Conservation (phyloP, 208 protist species). For the Pavlovales sp. region DNA sequence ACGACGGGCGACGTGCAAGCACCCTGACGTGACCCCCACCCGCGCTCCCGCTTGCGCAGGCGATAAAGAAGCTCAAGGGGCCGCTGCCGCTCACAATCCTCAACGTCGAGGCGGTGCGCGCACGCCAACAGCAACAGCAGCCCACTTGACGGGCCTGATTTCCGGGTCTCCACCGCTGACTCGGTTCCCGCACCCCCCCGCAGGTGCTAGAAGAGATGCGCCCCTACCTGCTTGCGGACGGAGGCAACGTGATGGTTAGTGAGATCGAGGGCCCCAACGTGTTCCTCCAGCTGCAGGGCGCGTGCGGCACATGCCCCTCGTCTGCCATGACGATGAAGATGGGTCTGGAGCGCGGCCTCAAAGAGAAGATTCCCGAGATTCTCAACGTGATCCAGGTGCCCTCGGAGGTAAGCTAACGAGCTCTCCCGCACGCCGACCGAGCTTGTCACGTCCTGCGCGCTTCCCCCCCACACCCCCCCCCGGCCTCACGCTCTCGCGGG, state of each 20-base stretch:
- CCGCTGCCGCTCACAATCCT: background rate
- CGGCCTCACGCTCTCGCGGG: background rate
- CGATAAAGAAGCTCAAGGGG: background rate
- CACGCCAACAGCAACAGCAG: background rate
- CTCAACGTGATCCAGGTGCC: background rate
- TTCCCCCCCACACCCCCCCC: background rate
- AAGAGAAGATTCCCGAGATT: background rate
- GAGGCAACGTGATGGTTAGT: slow-evolving; percentile 25
- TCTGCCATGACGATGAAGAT: slow-evolving; percentile 44
- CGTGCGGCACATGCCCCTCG: slow-evolving; percentile 30
- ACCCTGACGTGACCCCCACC: too few species aligned
- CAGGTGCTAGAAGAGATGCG: slow-evolving; percentile 39
- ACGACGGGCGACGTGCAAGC: background rate
- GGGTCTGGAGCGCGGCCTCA: slow-evolving; percentile 38
- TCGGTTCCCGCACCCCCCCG: too few species aligned
- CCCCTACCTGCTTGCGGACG: slow-evolving; percentile 38
- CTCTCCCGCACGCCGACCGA: background rate
- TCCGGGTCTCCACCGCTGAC: background rate
- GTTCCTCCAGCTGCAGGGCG: slow-evolving; percentile 36
- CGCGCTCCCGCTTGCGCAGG: too few species aligned
- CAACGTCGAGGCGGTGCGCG: background rate
- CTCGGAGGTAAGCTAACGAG: too few species aligned
- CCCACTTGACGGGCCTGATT: background rate
- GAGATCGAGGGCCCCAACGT: slow-evolving; percentile 33
- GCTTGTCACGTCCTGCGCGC: background rate